phyloP scores from a whole-genome alignment of 2,329 filamentous ascomycete species.

The Aspergillus novoparasiticus region DNA sequence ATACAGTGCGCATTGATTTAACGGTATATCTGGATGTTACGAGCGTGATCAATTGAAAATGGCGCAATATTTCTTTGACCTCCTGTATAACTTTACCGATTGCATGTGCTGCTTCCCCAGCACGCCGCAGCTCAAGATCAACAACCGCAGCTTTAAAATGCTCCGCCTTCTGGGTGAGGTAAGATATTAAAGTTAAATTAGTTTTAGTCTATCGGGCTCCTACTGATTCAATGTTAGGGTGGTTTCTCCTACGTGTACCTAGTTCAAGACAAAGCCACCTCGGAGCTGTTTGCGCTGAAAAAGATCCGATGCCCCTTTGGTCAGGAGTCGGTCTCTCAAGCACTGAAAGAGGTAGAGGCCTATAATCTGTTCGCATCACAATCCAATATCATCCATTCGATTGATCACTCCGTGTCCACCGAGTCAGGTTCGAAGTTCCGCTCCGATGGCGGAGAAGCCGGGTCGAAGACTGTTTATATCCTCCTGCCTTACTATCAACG shows the following conservation, averaged over 20 bases:
- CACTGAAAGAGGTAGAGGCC: slow-evolving; percentile 95
- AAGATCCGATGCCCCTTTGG: slow-evolving; percentile 99
- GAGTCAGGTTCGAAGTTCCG: slow-evolving; percentile 63
- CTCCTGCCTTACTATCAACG: slow-evolving; percentile 92
- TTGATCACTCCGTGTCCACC: slow-evolving; percentile 79
- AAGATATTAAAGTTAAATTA: slow-evolving; percentile 28
- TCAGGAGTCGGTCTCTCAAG: slow-evolving; percentile 90
- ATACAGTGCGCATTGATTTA: neutral
- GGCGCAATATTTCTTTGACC: slow-evolving; percentile 83
- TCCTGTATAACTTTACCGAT: slow-evolving; percentile 88
- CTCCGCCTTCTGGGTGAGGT: slow-evolving; percentile 90
- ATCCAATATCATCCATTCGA: slow-evolving; percentile 80
- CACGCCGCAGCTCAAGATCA: slow-evolving; percentile 92
- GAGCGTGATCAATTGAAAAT: slow-evolving; percentile 48
- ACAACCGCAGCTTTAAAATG: slow-evolving; percentile 93
- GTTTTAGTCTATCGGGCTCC: neutral
- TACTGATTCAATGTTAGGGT: slow-evolving; percentile 57
- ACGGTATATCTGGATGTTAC: neutral
- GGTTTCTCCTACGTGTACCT: slow-evolving; percentile 99
- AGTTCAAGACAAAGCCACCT: slow-evolving; percentile 83
- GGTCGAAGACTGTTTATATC: slow-evolving; percentile 93
- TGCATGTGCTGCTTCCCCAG: slow-evolving; percentile 97
- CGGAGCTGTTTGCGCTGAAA: slow-evolving; percentile 89
- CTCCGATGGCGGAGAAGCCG: slow-evolving; percentile 60
- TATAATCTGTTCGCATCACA: slow-evolving; percentile 86